Conservation (phyloP, 768 basidiomycete genomes). For the Amanita rubescens region DNA sequence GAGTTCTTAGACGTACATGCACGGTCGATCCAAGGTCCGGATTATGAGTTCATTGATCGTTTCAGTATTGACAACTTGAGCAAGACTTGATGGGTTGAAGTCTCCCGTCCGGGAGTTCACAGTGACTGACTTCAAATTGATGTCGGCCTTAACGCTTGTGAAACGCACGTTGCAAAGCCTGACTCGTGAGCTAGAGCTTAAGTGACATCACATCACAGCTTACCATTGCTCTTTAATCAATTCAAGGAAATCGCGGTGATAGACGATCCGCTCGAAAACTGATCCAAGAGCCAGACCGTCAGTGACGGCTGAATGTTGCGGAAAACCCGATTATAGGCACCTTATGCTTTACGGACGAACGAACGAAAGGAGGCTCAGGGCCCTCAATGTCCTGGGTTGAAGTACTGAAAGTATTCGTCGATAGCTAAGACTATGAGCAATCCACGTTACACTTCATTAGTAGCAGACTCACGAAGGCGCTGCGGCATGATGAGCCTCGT, state of each 20-base stretch:
- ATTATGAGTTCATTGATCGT: conserved; percentile 74
- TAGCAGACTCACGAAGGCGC: conserved; percentile 65
- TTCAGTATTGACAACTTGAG: conserved; percentile 74
- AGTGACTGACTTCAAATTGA: conserved; percentile 62
- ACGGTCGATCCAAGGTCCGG: conserved; percentile 77
- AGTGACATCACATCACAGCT: conserved; percentile 7
- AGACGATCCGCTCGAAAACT: conserved; percentile 88
- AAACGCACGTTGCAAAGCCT: conserved; percentile 86
- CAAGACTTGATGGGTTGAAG: conserved; percentile 72
- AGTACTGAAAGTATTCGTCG: conserved; percentile 78
- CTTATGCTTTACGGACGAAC: conserved; percentile 32
- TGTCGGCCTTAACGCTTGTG: conserved; percentile 69
- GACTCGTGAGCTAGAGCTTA: conserved; percentile 14
- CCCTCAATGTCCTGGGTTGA: conserved; percentile 59
- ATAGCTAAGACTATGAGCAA: conserved; percentile 39
- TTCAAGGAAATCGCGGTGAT: conserved; percentile 82
- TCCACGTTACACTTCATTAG: background rate
- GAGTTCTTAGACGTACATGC: conserved; percentile 45
- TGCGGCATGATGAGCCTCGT: conserved; percentile 95
- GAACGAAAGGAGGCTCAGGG: conserved; percentile 37
- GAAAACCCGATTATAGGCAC: conserved; percentile 92
- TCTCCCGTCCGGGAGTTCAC: conserved; percentile 69
- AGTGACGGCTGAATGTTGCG: conserved; percentile 88
- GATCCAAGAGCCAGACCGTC: conserved; percentile 85
- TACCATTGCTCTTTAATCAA: conserved; percentile 94